phyloP scores from a whole-genome alignment of 768 basidiomycete species.

The Gymnopilus junonius region DNA sequence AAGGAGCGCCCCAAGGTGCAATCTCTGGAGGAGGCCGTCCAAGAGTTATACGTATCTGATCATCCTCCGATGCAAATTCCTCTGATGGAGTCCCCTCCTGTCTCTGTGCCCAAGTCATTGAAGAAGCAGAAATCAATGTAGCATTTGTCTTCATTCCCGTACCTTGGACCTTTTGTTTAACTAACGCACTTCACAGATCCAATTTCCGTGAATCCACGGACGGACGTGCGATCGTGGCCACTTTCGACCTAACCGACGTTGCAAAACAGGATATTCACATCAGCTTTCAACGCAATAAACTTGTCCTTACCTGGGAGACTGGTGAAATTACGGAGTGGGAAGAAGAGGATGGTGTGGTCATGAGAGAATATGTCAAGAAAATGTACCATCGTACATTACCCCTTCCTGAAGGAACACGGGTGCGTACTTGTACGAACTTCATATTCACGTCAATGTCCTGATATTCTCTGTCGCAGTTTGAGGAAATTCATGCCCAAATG shows the following conservation, averaged over 20 bases:
- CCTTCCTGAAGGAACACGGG: slow-evolving; percentile 74
- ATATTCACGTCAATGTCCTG: not conserved
- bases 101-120: slow-evolving; percentile 44
- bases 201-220: slow-evolving; percentile 74
- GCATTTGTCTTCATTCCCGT: slow-evolving; percentile 16
- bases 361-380: slow-evolving; percentile 67
- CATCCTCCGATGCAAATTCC: slow-evolving; percentile 41
- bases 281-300: slow-evolving; percentile 64
- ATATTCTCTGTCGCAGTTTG: slow-evolving; percentile 54
- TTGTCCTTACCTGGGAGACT: slow-evolving; percentile 71
- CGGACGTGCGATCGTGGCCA: slow-evolving; percentile 70
- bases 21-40: slow-evolving; percentile 57
- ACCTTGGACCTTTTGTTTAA: slow-evolving; percentile 12
- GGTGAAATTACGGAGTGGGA: slow-evolving; percentile 63
- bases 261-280: slow-evolving; percentile 78
- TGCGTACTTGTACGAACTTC: slow-evolving; percentile 36
- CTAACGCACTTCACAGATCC: slow-evolving; percentile 46
- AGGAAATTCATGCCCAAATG: slow-evolving; percentile 73
- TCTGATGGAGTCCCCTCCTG: slow-evolving; percentile 40
- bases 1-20: slow-evolving; percentile 72
- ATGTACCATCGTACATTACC: slow-evolving; percentile 71
- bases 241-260: slow-evolving; percentile 72
- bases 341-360: slow-evolving; percentile 61
- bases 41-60: slow-evolving; percentile 38
- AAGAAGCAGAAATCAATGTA: slow-evolving; percentile 72